These are phyloP conservation scores for Aureobasidium musti DNA, from an alignment of 2,329 filamentous ascomycete genomes.

Conservation along the genomic window DNA sequence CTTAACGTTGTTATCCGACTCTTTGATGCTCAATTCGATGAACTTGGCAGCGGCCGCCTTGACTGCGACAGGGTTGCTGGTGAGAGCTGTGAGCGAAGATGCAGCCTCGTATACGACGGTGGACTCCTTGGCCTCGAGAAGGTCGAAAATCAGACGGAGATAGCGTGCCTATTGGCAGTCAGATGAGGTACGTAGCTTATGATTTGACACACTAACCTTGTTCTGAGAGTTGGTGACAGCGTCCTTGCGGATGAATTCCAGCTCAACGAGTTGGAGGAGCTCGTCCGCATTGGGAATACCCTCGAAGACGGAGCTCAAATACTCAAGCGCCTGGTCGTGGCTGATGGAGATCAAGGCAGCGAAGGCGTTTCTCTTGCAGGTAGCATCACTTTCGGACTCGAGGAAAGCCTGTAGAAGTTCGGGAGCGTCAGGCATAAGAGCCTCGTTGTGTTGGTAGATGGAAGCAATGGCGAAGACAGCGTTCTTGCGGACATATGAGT, in stretches of 20 bases:
- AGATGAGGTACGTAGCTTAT: not conserved
- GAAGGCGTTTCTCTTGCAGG: slow-evolving; percentile 97
- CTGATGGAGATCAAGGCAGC: slow-evolving; percentile 87
- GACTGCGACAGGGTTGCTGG: slow-evolving; percentile 94
- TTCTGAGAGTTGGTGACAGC: slow-evolving; percentile 92
- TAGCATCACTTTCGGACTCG: slow-evolving; percentile 85
- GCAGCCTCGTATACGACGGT: slow-evolving; percentile 98
- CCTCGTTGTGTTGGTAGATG: slow-evolving; percentile 86
- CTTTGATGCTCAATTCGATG: slow-evolving; percentile 95
- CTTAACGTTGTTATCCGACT: slow-evolving; percentile 99
- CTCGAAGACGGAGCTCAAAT: slow-evolving; percentile 86
- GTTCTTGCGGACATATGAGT: slow-evolving; percentile 98
- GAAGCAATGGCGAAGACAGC: slow-evolving; percentile 93
- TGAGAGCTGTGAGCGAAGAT: slow-evolving; percentile 88
- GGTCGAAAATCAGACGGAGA: slow-evolving; percentile 90
- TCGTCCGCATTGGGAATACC: slow-evolving; percentile 93
- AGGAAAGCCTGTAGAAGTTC: slow-evolving; percentile 90
- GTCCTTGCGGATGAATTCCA: slow-evolving; percentile 98
- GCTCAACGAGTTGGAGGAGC: slow-evolving; percentile 85
- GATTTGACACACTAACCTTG: slow-evolving; percentile 61
- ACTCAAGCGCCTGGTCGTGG: slow-evolving; percentile 87
- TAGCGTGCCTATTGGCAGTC: slow-evolving; percentile 68
- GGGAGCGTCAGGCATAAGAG: slow-evolving; percentile 90
- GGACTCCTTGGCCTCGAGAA: slow-evolving; percentile 87
- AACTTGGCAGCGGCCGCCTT: slow-evolving; percentile 96